A percentile compares a stretch with the other conserved stretches of the same genome.
Evolutionary conservation across 1,284 basidiomycete genomes (phyloP).

Genomic region (Tilletia horrida): DNA sequence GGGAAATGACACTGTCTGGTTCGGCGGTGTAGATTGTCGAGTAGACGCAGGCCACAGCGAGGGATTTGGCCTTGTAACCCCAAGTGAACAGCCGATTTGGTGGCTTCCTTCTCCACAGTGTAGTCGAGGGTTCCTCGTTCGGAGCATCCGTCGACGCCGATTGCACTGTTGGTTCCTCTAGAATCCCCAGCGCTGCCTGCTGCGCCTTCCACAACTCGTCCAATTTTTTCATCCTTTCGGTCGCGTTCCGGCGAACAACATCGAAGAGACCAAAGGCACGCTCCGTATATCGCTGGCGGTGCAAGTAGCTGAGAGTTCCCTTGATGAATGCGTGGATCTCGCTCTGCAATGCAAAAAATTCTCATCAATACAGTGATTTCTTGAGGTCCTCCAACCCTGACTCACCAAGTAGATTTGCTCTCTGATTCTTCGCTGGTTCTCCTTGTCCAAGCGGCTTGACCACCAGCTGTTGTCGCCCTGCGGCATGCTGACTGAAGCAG

Average conservation of each 20-base stretch:
- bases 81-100: background rate
- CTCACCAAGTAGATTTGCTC: background rate
- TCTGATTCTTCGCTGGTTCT: background rate
- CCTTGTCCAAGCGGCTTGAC: no score
- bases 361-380: background rate
- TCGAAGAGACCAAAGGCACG: conserved; percentile 17
- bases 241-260: background rate
- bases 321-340: background rate
- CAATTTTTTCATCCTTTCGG: background rate
- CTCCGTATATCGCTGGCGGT: conserved; percentile 3
- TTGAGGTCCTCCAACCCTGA: no score
- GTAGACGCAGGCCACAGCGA: conserved; percentile 7
- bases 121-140: background rate
- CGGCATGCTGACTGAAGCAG: no score
- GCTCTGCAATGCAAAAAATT: background rate
- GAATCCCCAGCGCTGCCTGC: background rate
- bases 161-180: background rate
- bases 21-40: conserved; percentile 4
- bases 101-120: background rate
- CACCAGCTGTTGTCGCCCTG: no score
- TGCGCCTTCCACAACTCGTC: conserved; percentile 3
- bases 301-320: background rate
- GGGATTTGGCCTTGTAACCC: background rate
- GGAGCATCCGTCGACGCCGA: background rate
- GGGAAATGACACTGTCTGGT: background rate